Conservation (phyloP, 139 green algal species). For the Desmodesmus armatus region DNA sequence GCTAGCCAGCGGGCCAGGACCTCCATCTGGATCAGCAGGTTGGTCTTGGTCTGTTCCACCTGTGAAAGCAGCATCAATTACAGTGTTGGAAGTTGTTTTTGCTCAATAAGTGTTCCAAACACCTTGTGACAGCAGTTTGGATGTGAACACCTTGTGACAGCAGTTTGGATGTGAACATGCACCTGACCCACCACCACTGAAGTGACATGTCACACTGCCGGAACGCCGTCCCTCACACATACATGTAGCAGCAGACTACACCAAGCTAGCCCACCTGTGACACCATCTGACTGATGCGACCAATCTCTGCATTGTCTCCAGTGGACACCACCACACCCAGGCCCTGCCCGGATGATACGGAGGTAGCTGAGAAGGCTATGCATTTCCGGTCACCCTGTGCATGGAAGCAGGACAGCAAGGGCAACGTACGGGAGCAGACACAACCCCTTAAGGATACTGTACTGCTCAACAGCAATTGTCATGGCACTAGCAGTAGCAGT, state of each 20-base stretch:
- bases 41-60: slow-evolving; percentile 48
- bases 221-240: no score
- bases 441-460: no score
- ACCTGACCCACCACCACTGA: no score
- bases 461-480: no score
- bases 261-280: slow-evolving; percentile 34
- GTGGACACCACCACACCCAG: slow-evolving; percentile 60
- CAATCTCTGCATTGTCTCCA: slow-evolving; percentile 58
- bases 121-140: background rate
- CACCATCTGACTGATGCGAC: slow-evolving; percentile 57
- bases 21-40: slow-evolving; percentile 54
- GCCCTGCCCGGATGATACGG: slow-evolving; percentile 55
- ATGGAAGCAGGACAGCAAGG: slow-evolving; percentile 1
- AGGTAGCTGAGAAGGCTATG: slow-evolving; percentile 60
- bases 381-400: slow-evolving; percentile 61
- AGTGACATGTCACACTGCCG: no score
- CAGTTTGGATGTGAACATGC: background rate
- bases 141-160: background rate
- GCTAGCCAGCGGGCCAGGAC: slow-evolving; percentile 54
- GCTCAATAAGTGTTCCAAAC: background rate
- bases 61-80: slow-evolving; percentile 31
- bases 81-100: background rate
- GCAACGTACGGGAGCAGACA: background rate
- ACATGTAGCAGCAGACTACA: no score
- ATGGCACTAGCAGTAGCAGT: background rate